These are phyloP conservation scores for Penicillium maclennaniae DNA, from an alignment of 495 filamentous ascomycete species.

Conservation along the genomic window DNA sequence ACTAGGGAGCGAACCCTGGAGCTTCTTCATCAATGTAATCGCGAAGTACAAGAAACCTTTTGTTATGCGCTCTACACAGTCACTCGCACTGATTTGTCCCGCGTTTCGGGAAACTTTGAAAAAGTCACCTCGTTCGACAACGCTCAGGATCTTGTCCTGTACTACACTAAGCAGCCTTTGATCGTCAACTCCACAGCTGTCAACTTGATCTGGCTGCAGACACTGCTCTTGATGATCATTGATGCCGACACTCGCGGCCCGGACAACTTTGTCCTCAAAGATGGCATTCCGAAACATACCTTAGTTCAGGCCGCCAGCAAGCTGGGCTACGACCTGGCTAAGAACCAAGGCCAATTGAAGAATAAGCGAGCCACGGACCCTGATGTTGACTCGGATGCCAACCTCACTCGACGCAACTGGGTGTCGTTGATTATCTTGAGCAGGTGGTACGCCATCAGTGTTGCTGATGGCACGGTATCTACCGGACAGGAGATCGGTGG, in stretches of 20 bases:
- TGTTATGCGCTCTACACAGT: slow-evolving; percentile 59
- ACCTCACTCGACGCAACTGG: slow-evolving; percentile 68
- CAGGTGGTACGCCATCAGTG: slow-evolving; percentile 70
- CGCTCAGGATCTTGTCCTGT: slow-evolving; percentile 47
- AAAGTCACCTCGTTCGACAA: slow-evolving; percentile 40
- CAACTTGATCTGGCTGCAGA: slow-evolving; percentile 43
- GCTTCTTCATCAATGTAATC: slow-evolving; percentile 57
- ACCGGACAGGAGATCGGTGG: slow-evolving; percentile 45
- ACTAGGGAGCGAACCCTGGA: slow-evolving; percentile 59
- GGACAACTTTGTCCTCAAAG: slow-evolving; percentile 42
- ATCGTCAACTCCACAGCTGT: slow-evolving; percentile 33
- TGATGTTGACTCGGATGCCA: slow-evolving; percentile 67
- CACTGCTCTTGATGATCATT: slow-evolving; percentile 42
- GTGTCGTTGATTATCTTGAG: slow-evolving; percentile 70
- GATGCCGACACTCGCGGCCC: slow-evolving; percentile 45
- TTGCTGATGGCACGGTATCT: slow-evolving; percentile 59
- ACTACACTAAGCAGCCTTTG: slow-evolving; percentile 50
- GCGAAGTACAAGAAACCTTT: slow-evolving; percentile 65
- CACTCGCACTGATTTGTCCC: slow-evolving; percentile 38
- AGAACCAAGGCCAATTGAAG: slow-evolving; percentile 38
- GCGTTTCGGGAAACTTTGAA: slow-evolving; percentile 36
- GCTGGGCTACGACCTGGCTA: slow-evolving; percentile 41
- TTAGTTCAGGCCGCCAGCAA: slow-evolving; percentile 41
- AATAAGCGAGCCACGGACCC: slow-evolving; percentile 31
- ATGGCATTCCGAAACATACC: slow-evolving; percentile 40